Evolutionary conservation across 2,329 filamentous ascomycete species (phyloP).

Genomic region (Claviceps monticola): DNA sequence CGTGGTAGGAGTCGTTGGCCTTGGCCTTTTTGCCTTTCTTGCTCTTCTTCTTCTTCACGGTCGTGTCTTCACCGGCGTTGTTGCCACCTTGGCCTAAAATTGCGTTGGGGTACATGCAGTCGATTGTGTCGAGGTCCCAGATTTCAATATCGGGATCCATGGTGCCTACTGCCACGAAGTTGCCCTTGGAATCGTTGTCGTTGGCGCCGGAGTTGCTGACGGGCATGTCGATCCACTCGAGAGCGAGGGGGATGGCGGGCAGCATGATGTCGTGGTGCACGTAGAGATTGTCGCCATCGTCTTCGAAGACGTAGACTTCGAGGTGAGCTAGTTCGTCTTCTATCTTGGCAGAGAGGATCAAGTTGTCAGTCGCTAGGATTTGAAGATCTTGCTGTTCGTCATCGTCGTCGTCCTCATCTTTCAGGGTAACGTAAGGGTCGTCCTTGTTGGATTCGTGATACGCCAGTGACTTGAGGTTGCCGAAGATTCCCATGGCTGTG

Average conservation of each 20-base stretch:
- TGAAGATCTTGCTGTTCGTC: slow-evolving; percentile 90
- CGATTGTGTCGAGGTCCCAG: slow-evolving; percentile 91
- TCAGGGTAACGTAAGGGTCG: slow-evolving; percentile 90
- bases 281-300: slow-evolving; percentile 88
- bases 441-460: slow-evolving; percentile 92
- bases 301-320: slow-evolving; percentile 96
- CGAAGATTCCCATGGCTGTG: slow-evolving; percentile 80
- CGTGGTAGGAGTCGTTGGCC: slow-evolving; percentile 82
- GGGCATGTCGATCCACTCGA: slow-evolving; percentile 93
- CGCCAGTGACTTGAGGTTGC: slow-evolving; percentile 82
- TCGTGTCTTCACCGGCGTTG: slow-evolving; percentile 47
- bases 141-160: slow-evolving; percentile 98
- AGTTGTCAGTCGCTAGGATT: slow-evolving; percentile 82
- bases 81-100: slow-evolving; percentile 68
- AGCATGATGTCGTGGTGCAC: slow-evolving; percentile 99
- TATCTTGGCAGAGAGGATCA: slow-evolving; percentile 82
- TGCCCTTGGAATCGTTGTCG: slow-evolving; percentile 56
- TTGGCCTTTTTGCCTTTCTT: slow-evolving; percentile 63
- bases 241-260: slow-evolving; percentile 83
- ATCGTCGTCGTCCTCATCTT: slow-evolving; percentile 51
- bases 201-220: slow-evolving; percentile 54
- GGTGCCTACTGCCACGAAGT: slow-evolving; percentile 89
- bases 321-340: slow-evolving; percentile 95
- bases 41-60: slow-evolving; percentile 77
- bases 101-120: slow-evolving; percentile 96